Conservation (phyloP, 106 monocot species). For the Dendrobium catenatum region DNA sequence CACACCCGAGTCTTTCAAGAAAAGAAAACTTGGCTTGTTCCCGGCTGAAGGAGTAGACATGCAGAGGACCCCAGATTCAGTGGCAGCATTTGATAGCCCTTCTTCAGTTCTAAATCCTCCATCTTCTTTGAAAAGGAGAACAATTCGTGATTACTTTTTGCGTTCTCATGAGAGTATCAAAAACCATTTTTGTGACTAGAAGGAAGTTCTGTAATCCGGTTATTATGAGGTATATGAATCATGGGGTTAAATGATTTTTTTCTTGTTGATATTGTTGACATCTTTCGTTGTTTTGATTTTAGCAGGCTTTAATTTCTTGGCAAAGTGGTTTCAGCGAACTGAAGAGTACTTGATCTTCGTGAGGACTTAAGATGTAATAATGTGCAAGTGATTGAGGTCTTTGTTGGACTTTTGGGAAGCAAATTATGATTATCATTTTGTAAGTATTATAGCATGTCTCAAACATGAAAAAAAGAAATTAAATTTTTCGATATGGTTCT, state of each 20-base stretch:
- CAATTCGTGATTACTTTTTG: constrained; percentile 72
- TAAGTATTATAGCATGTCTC: neutral
- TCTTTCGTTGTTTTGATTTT: neutral
- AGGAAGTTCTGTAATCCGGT: neutral
- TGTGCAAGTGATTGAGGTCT: neutral
- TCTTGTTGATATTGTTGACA: neutral
- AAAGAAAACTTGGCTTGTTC: constrained; percentile 21
- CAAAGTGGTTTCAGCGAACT: neutral
- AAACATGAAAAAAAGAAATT: neutral
- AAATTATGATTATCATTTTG: neutral
- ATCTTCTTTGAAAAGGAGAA: constrained; percentile 66
- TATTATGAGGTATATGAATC: neutral
- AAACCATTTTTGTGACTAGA: neutral
- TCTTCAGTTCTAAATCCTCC: constrained; percentile 84
- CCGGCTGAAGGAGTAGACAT: constrained; percentile 19
- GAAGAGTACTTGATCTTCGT: neutral
- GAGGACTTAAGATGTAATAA: neutral
- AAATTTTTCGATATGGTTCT: neutral
- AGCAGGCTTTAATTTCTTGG: neutral
- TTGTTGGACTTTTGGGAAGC: neutral
- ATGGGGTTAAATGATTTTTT: neutral
- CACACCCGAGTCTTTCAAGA: constrained; percentile 61
- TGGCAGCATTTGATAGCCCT: constrained; percentile 35
- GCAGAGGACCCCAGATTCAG: constrained; percentile 39
- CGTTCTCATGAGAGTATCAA: neutral